Evolutionary conservation across 1,284 basidiomycete species (phyloP), one percentile per base, ranked within the genome.

Genomic region (Rhodotorula sp.): DNA sequence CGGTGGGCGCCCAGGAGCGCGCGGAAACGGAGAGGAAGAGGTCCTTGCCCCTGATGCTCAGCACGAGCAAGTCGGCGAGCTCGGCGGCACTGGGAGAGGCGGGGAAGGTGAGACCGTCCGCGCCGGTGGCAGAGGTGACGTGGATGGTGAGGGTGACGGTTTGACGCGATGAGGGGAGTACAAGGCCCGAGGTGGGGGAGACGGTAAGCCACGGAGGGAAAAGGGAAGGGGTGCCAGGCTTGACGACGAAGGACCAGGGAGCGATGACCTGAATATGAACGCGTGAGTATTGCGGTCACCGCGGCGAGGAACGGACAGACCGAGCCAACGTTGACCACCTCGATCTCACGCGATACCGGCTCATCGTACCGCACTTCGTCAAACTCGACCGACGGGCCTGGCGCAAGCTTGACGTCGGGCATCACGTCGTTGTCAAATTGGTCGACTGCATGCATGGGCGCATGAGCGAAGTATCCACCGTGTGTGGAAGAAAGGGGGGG

Each of bases 1-100:
- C 71, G 46, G 70, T 76, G 29, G 70, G 72, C 1, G 21, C 3
- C 29, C 71, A 74, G 9, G 59, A 32, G 2, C 61, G 32, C 21
- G 69, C 67, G 1, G 69, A 58, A 32, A 76, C 66, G 13, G 69
- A 51, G 36, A 74, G 68, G 58, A 76, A 76, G 8, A 76, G 58
- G 54, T 76, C 75, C 25, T 60, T 56, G 44, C 70, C 74, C 41
- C 71, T 67, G 54, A 72, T 56, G n/a, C 68, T 69, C 21, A 74
- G 48, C 50, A 76, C 58, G 56, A 76, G 68, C 6, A 76, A 41
- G 21, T 76, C 74, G 6, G 67, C 65, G 15, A 74, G 59, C 12
- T 34, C 51, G 29, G n/a, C 39, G 17, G 61, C 63, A 15, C 15
- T 10, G 51, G 32, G 1, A 7, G 6, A 34, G 2, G 21, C 3